A percentile compares a stretch with the other conserved stretches of the same genome.
Evolutionary conservation across 202 grass and related monocot genomes (phyloP).

Genomic region (Zizania palustris): DNA sequence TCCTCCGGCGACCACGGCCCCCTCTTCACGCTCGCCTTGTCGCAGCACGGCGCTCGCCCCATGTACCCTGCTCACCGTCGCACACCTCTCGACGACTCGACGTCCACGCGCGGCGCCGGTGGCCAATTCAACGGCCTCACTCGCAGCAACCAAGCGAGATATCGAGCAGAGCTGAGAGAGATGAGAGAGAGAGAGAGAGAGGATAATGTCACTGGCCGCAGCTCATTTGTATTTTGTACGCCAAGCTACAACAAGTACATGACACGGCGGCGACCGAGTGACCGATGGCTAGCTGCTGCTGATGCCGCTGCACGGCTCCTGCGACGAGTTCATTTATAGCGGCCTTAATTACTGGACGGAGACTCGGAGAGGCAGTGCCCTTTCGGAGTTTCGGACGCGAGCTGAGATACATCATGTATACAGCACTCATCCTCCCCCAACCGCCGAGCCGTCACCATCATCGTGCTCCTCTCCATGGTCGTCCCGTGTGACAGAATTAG

Average conservation of each 20-base stretch:
- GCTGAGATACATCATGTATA: no score
- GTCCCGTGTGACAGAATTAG: background rate
- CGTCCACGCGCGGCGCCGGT: no score
- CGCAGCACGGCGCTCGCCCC: slow-evolving; percentile 97
- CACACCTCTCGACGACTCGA: no score
- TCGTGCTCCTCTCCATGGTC: background rate
- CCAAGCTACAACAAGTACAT: background rate
- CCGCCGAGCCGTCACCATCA: background rate
- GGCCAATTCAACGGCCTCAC: no score
- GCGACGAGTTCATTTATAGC: slow-evolving; percentile 10
- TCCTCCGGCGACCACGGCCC: slow-evolving; percentile 96
- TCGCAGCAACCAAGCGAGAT: background rate
- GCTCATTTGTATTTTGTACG: background rate
- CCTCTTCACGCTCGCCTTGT: slow-evolving; percentile 86
- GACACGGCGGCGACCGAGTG: background rate
- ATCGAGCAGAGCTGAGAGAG: no score
- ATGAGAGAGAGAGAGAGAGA: no score
- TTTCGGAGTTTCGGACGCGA: background rate
- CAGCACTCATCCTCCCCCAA: background rate
- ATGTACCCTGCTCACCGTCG: slow-evolving; percentile 19
- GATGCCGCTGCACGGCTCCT: background rate
- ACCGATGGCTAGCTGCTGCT: background rate
- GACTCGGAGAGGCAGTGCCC: background rate
- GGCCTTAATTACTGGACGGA: background rate
- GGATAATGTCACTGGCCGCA: background rate